A percentile compares a stretch with the other conserved stretches of the same genome.
phyloP scores from a whole-genome alignment of 768 basidiomycete genomes.

The Suillus tomentosus region DNA sequence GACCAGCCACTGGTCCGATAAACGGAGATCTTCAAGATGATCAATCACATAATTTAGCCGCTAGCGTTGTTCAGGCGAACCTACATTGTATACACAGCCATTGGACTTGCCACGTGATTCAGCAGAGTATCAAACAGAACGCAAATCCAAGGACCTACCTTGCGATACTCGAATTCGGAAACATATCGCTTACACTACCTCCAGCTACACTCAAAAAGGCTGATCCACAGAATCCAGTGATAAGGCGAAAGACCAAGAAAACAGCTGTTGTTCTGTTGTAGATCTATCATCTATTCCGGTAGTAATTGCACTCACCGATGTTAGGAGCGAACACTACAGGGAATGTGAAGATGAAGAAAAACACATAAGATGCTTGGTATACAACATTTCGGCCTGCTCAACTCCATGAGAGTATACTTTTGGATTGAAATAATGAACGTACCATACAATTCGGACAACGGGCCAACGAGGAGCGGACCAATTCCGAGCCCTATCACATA shows the following conservation, averaged over 20 bases:
- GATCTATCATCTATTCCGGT: background rate
- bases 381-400: conserved; percentile 59
- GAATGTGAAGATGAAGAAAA: conserved; percentile 66
- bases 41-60: background rate
- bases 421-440: conserved; percentile 2
- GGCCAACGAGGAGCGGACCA: conserved; percentile 39
- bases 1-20: conserved; percentile 56
- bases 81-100: conserved; percentile 54
- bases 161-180: conserved; percentile 55
- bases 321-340: conserved; percentile 76
- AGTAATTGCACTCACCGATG: conserved; percentile 40
- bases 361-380: conserved; percentile 59
- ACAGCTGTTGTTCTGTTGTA: conserved; percentile 40
- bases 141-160: conserved; percentile 42
- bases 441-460: conserved; percentile 43
- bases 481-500: conserved; percentile 42
- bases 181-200: conserved; percentile 61
- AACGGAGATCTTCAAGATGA: conserved; percentile 44
- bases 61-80: conserved; percentile 4
- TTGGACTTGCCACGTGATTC: conserved; percentile 41
- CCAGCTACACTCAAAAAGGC: conserved; percentile 66
- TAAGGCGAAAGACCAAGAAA: conserved; percentile 61
- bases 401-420: background rate
- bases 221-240: conserved; percentile 55
- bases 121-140: conserved; percentile 11